Evolutionary conservation across 2,329 filamentous ascomycete species (phyloP).

Genomic region (Aspergillus quadrilineatus): DNA sequence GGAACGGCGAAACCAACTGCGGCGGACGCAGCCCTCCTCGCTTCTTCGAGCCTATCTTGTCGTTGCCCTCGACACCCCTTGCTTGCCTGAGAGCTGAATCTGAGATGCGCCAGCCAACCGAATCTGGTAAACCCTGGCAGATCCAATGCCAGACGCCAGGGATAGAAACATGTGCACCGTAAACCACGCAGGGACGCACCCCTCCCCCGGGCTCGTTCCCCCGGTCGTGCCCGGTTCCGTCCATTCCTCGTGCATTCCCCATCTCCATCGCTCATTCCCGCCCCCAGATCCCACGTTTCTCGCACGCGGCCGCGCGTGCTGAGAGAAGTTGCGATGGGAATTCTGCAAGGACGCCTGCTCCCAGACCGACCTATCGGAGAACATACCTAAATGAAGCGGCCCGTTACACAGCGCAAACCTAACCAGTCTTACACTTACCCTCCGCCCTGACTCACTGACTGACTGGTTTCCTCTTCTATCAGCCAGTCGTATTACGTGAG

Average conservation of each 20-base stretch:
- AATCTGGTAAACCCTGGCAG: no score
- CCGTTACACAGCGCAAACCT: not conserved
- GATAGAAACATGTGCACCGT: no score
- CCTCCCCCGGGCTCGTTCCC: not conserved
- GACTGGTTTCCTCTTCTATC: no score
- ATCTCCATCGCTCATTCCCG: not conserved
- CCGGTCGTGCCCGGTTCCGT: not conserved
- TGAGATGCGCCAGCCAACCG: no score
- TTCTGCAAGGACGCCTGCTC: not conserved
- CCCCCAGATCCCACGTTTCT: not conserved
- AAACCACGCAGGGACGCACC: no score
- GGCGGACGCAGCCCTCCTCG: not conserved
- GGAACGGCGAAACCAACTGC: no score
- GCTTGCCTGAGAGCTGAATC: not conserved
- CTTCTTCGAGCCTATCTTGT: not conserved
- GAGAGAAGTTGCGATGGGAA: no score
- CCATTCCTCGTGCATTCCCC: not conserved
- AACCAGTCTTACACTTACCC: no score
- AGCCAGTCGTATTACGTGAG: no score
- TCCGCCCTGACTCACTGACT: no score
- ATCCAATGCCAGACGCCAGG: no score
- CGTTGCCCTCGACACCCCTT: not conserved
- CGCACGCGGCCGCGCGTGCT: not conserved
- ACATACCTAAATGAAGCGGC: not conserved
- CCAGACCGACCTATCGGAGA: not conserved